phyloP scores from a whole-genome alignment of 164 flowering plant species.

The Aristolochia contorta region DNA sequence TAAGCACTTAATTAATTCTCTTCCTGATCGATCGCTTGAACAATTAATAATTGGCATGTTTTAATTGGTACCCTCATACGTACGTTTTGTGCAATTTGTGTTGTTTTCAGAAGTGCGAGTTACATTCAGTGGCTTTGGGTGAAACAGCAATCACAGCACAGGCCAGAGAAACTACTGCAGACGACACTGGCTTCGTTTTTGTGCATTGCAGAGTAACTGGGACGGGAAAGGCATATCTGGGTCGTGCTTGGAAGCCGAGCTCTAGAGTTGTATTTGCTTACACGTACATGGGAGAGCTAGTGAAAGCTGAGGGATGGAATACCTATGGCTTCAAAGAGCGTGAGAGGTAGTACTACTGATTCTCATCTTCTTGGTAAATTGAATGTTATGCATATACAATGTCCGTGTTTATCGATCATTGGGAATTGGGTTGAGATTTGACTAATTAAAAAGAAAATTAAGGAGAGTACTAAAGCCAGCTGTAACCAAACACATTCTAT shows the following conservation, averaged over 20 bases:
- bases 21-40: no score
- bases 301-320: conserved; percentile 10
- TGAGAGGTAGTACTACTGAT: not conserved
- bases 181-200: conserved; percentile 9
- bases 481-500: no score
- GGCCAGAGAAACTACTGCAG: not conserved
- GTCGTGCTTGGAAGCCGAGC: conserved; percentile 13
- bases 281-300: conserved; percentile 2
- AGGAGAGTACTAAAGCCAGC: no score
- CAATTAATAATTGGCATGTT: no score
- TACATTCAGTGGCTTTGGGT: conserved; percentile 7
- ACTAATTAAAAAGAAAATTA: no score
- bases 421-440: no score
- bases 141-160: conserved; percentile 11
- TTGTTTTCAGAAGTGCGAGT: not conserved
- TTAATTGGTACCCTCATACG: no score
- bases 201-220: conserved; percentile 9
- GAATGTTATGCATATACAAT: no score
- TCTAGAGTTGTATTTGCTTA: conserved; percentile 13
- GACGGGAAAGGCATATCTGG: conserved; percentile 1
- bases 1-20: no score
- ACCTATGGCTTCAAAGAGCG: not conserved
- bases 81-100: no score
- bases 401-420: no score
- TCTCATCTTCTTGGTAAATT: not conserved